Base-by-base conservation (phyloP, 305 asterid species). In the Fraxinus angustifolia region DNA sequence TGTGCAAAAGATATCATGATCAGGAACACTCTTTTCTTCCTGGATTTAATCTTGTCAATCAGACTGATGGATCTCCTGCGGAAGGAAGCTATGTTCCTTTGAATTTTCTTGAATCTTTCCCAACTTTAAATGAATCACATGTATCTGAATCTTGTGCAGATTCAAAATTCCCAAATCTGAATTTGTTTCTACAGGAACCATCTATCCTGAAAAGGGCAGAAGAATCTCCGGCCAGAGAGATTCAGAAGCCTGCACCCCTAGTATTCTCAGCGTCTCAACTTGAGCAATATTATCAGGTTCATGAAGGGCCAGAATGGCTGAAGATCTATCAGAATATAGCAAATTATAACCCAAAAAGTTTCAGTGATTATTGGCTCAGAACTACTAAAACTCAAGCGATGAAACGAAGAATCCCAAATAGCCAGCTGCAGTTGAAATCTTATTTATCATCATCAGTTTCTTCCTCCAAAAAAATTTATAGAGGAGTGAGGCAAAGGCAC, bases 401-500 rank as follows among this genome's bases (percentile, higher is more conserved):
- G 95, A 94, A 91, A 78, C 48, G 72, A 0, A 65, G n/a, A 65
- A 65, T 21, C n/a, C 35, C 72, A 2, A 65, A 65, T 23, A 10
- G 16, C 72, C 35, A 26, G n/a, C 5, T 65, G 35, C 78, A 78
- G 17, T 79, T 79, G 76, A 87, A 85, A 33, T 58, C 82, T 4
- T 4, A 60, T 56, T 65, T 73, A 3, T 48, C 83, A 0, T 68
- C 91, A 1, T 68, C 86, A 11, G 35, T 65, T 3, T 75, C 85
- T 6, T 76, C 88, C 2, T 88, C 87, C 5, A 88, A 92, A 76
- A 94, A 91, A 85, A 90, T 91, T 2, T 94, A 86, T 82, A 50
- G 97, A 53, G 98, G 98, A 14, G 98, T 94, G n/a, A 83, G 98
- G 81, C 97, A 94, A 78, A 82, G 98, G 53, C 97, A 93, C 80